Evolutionary conservation across 2,329 filamentous ascomycete genomes (phyloP), one percentile per base, ranked within the genome.

Genomic region (Fusarium torulosum): DNA sequence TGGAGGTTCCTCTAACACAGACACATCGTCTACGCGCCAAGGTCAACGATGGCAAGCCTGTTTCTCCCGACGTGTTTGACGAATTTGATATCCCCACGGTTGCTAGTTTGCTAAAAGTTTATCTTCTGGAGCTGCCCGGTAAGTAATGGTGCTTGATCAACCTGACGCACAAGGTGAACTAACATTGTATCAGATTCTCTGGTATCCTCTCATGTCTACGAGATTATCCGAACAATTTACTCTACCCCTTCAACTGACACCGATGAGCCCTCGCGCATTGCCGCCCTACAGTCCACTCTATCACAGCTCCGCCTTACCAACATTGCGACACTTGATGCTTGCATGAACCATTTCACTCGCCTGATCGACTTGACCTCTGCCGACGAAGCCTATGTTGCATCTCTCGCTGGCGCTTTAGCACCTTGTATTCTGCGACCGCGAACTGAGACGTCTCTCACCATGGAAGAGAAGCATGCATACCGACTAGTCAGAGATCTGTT

Each of bases 221-320:
- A 99, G 81, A 98, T 99, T 75, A 90, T 99, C 77, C 94, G 97
- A 81, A 98, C 94, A 3, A 96, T 99, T 69, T 99, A 99, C 82
- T 90, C 89, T 45, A 94, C 92, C 15, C 90, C 93, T 14, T 85
- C 91, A 45, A 86, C 91, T 41, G 93, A 97, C 58, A 86, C 88
- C 17, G 89, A 90, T 5, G 92, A 97, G 72, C 85, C 89, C 51
- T 90, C 92, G 14, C 91, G 96, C 53, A 87, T 99, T 67, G 91
- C 94, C 54, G 93, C 98, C 63, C 87, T 99, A 33, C 96, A 99
- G 79, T 97, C 96, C 73, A 98, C 96, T 0, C 90, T 99, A 56
- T 95, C 94, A 38, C 94, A 98, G 78, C 88, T 99, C 57, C 91
- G 95, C 63, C 89, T 99, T 57, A 94, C 96, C 68, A 99, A 99